These are phyloP conservation scores for Phytophthora pistaciae DNA, from an alignment of 352 stramenopile species.

Conservation along the genomic window DNA sequence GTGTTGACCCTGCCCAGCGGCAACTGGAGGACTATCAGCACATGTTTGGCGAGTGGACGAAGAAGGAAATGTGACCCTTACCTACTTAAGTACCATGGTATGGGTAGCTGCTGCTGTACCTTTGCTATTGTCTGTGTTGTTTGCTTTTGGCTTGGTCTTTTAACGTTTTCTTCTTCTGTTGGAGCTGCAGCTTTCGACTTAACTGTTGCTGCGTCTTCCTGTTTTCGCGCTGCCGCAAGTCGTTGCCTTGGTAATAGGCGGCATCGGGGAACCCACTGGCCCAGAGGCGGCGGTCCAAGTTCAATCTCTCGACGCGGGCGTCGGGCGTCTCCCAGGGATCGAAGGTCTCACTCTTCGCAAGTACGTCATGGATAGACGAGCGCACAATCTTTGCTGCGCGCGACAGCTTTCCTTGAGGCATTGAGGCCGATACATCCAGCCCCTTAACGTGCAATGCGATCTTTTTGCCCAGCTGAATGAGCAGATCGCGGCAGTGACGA, in stretches of 20 bases:
- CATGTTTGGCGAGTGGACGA: conserved; percentile 86
- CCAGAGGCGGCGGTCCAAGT: conserved; percentile 47
- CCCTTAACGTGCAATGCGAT: conserved; percentile 33
- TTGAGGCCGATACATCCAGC: conserved; percentile 8
- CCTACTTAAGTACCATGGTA: conserved; percentile 2
- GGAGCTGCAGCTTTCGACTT: conserved; percentile 32
- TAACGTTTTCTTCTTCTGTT: conserved; percentile 23
- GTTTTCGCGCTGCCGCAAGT: conserved; percentile 36
- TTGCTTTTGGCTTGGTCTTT: conserved; percentile 10
- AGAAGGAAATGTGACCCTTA: conserved; percentile 75
- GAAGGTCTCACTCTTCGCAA: conserved; percentile 36
- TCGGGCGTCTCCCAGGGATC: conserved; percentile 58
- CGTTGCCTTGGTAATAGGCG: conserved; percentile 51
- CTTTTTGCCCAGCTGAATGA: conserved; percentile 57
- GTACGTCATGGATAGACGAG: conserved; percentile 33
- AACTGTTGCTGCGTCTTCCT: conserved; percentile 39
- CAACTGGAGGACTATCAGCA: conserved; percentile 84
- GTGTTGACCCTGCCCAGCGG: conserved; percentile 30
- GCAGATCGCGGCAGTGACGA: conserved; percentile 46
- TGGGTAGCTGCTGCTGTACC: conserved; percentile 1
- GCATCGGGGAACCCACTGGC: conserved; percentile 58
- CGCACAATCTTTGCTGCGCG: conserved; percentile 22
- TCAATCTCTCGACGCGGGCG: conserved; percentile 49
- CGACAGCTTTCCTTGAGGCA: conserved; percentile 16
- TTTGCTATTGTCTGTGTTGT: conserved; percentile 3